Evolutionary conservation across 73 alveolate genomes (phyloP).

Genomic region (Diophrys sp.): DNA sequence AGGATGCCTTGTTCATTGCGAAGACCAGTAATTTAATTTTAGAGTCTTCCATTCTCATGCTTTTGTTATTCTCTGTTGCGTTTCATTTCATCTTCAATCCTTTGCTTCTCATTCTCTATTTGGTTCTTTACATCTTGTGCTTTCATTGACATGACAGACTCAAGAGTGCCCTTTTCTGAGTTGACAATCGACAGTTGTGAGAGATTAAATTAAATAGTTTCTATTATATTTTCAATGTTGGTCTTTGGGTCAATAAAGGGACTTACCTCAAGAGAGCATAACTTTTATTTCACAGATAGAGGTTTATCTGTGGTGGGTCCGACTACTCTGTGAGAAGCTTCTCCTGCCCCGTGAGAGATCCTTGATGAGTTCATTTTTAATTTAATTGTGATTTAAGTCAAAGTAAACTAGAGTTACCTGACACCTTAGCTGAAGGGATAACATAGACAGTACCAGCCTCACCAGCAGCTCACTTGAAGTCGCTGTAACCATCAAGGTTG

Average conservation of each 20-base stretch:
- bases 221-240: constrained; percentile 30
- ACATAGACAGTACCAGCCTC: too few species aligned
- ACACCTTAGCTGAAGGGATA: too few species aligned
- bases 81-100: constrained; percentile 55
- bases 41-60: constrained; percentile 47
- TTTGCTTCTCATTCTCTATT: constrained; percentile 23
- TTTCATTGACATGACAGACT: constrained; percentile 43
- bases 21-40: constrained; percentile 39
- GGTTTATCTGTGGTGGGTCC: background rate
- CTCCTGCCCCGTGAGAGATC: background rate
- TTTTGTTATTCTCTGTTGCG: constrained; percentile 46
- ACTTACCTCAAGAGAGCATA: constrained; percentile 38
- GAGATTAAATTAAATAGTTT: constrained; percentile 33
- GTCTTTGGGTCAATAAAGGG: background rate
- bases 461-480: too few species aligned
- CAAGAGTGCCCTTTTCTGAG: constrained; percentile 53
- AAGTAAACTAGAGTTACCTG: too few species aligned
- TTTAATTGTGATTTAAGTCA: too few species aligned
- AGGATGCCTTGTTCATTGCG: constrained; percentile 45
- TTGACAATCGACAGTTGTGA: constrained; percentile 26
- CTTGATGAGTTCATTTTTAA: background rate
- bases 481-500: too few species aligned
- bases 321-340: too few species aligned
- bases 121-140: constrained; percentile 49
- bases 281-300: constrained; percentile 31